phyloP scores from a whole-genome alignment of 2,329 filamentous ascomycete species.

The Sporothrix dimorphospora region DNA sequence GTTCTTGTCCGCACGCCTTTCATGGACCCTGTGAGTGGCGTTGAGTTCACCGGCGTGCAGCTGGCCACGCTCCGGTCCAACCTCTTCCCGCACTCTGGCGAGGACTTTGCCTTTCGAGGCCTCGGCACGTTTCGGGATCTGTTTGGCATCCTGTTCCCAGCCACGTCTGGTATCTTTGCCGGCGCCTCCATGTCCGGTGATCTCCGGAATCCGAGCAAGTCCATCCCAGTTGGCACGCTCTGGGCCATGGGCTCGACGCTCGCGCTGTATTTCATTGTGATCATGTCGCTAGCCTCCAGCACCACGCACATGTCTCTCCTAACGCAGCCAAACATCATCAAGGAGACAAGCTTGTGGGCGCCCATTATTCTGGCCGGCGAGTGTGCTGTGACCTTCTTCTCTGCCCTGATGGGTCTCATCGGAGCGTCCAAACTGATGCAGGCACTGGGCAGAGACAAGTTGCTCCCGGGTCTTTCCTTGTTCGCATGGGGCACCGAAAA shows the following conservation, averaged over 20 bases:
- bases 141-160: constrained; percentile 84
- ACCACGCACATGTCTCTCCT: constrained; percentile 75
- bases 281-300: constrained; percentile 76
- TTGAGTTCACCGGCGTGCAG: constrained; percentile 79
- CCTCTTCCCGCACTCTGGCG: constrained; percentile 67
- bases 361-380: constrained; percentile 78
- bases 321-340: constrained; percentile 76
- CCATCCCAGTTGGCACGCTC: constrained; percentile 83
- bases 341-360: constrained; percentile 76
- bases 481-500: constrained; percentile 75
- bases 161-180: constrained; percentile 64
- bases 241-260: constrained; percentile 78
- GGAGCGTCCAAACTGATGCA: constrained; percentile 84
- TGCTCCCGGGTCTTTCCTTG: constrained; percentile 73
- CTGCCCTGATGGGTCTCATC: constrained; percentile 83
- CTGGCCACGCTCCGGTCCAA: constrained; percentile 73
- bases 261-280: constrained; percentile 73
- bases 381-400: constrained; percentile 82
- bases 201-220: constrained; percentile 77
- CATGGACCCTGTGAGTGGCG: constrained; percentile 59
- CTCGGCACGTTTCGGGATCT: constrained; percentile 75
- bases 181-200: constrained; percentile 92
- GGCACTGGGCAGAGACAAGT: constrained; percentile 75
- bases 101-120: constrained; percentile 62
- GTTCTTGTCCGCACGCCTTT: constrained; percentile 71